These are phyloP conservation scores for Cyclaneusma minus DNA, from an alignment of 2,329 filamentous ascomycete genomes.

Conservation along the genomic window DNA sequence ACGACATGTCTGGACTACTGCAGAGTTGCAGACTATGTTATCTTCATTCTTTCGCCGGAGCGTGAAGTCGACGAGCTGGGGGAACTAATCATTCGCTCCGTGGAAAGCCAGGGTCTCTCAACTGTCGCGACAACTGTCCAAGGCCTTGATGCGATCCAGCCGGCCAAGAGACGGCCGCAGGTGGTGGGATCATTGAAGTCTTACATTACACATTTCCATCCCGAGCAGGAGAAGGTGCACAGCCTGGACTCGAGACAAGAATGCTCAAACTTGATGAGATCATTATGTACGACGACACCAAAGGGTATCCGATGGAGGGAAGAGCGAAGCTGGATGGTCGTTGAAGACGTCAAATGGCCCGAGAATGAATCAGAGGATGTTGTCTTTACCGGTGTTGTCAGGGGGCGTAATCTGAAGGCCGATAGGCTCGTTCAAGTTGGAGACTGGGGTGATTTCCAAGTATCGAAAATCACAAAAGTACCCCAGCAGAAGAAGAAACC, in stretches of 20 bases:
- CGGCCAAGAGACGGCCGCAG: conserved; percentile 61
- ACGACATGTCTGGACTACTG: conserved; percentile 71
- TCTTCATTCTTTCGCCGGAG: conserved; percentile 69
- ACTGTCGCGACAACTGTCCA: conserved; percentile 81
- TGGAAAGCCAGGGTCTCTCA: conserved; percentile 89
- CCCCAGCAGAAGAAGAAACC: conserved; percentile 47
- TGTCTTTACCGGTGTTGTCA: conserved; percentile 68
- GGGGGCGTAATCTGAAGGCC: conserved; percentile 75
- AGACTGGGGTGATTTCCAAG: conserved; percentile 87
- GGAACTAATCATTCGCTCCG: conserved; percentile 69
- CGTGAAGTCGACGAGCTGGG: conserved; percentile 75
- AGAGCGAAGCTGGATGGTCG: conserved; percentile 86
- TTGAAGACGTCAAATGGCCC: conserved; percentile 66
- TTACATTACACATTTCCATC: conserved; percentile 89
- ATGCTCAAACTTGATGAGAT: conserved; percentile 78
- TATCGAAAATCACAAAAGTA: conserved; percentile 74
- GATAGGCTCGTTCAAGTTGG: conserved; percentile 83
- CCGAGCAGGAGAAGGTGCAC: conserved; percentile 79
- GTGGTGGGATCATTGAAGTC: conserved; percentile 75
- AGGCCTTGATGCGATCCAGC: conserved; percentile 61
- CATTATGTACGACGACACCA: conserved; percentile 78
- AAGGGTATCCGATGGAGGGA: conserved; percentile 95
- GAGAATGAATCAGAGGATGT: conserved; percentile 44
- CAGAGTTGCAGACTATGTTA: conserved; percentile 77
- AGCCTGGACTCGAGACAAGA: conserved; percentile 81